A percentile compares a stretch with the other conserved stretches of the same genome.
These are phyloP conservation scores for Spinellus fusiger DNA, from an alignment of 192 early-diverging fungal genomes.

Conservation along the genomic window DNA sequence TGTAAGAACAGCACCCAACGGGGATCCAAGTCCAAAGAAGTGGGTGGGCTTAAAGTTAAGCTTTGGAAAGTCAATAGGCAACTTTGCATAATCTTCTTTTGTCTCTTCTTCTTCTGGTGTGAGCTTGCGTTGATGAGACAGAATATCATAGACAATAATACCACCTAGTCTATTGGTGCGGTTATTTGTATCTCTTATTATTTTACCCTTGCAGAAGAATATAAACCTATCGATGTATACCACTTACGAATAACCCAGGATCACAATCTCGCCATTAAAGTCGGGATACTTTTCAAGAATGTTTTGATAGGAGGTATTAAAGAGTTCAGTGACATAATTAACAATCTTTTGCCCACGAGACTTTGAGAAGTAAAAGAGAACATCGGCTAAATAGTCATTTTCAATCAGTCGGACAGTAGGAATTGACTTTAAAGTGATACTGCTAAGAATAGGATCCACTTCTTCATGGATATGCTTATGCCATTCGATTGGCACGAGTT, in stretches of 20 bases:
- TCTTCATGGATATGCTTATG: slow-evolving; percentile 33
- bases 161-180: slow-evolving; percentile 45
- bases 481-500: slow-evolving; percentile 36
- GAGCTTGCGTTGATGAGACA: slow-evolving; percentile 35
- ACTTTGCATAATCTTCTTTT: slow-evolving; percentile 14
- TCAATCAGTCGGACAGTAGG: slow-evolving; percentile 35
- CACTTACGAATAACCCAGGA: slow-evolving; percentile 57
- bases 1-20: slow-evolving; percentile 53
- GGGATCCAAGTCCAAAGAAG: slow-evolving; percentile 45
- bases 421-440: slow-evolving; percentile 35
- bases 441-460: slow-evolving; percentile 22
- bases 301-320: slow-evolving; percentile 40
- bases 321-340: slow-evolving; percentile 25
- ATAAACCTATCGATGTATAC: neutral
- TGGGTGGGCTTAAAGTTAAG: slow-evolving; percentile 42
- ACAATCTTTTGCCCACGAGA: slow-evolving; percentile 29
- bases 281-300: slow-evolving; percentile 51
- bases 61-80: slow-evolving; percentile 28
- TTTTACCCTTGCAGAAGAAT: neutral
- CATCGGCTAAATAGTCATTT: slow-evolving; percentile 36
- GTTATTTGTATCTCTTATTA: neutral
- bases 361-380: slow-evolving; percentile 33
- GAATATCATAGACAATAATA: slow-evolving; percentile 62
- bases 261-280: slow-evolving; percentile 53
- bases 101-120: slow-evolving; percentile 14